phyloP scores from a whole-genome alignment of 495 filamentous ascomycete genomes.

The Lichenothelia convexa region DNA sequence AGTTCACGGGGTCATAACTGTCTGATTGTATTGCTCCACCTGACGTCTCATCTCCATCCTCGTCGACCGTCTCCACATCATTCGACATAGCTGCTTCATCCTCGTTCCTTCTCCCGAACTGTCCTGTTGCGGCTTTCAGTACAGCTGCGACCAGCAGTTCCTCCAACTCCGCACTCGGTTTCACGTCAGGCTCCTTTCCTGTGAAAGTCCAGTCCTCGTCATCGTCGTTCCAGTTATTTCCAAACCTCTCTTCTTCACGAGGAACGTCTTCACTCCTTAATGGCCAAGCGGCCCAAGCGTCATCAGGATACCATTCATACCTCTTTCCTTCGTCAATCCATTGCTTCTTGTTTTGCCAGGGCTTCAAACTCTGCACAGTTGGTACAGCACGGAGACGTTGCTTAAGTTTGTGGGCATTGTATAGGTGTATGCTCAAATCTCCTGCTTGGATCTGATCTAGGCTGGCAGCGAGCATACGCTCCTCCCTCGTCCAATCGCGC shows the following conservation, averaged over 20 bases:
- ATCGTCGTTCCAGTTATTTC: constrained; percentile 14
- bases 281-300: constrained; percentile 68
- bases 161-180: constrained; percentile 40
- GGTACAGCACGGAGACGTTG: constrained; percentile 19
- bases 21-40: background rate
- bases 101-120: constrained; percentile 24
- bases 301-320: constrained; percentile 13
- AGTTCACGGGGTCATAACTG: background rate
- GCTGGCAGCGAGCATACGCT: constrained; percentile 36
- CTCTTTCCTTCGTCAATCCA: constrained; percentile 17
- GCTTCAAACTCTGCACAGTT: constrained; percentile 9
- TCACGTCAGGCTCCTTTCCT: constrained; percentile 20
- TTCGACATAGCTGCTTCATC: background rate
- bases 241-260: constrained; percentile 28
- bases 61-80: background rate
- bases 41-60: background rate
- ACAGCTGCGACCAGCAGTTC: constrained; percentile 46
- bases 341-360: constrained; percentile 16
- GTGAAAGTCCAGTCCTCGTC: constrained; percentile 32
- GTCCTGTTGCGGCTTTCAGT: constrained; percentile 44
- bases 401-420: constrained; percentile 50
- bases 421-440: constrained; percentile 59
- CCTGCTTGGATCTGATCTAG: constrained; percentile 36
- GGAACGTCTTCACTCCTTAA: constrained; percentile 40
- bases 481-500: constrained; percentile 35